Base-by-base conservation (phyloP, 1,139 yeast species). In the Groenewaldozyma auringiensis region DNA sequence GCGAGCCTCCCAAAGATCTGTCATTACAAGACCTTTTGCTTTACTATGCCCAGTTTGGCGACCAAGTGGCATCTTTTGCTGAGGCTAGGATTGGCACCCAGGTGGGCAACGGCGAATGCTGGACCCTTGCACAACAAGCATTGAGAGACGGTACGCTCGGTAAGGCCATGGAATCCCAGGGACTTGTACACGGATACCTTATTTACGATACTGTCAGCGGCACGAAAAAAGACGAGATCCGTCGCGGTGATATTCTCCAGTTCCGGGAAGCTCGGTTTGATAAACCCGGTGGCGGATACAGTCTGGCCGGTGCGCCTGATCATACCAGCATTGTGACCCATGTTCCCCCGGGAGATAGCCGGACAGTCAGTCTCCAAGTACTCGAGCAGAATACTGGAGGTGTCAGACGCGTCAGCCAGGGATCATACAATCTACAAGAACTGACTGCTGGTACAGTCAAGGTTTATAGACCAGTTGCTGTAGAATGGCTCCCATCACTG, bases 71-170 rank as follows among this genome's bases (percentile, higher is more conserved):
- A 2, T 62, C 71, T 20, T 82, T 86, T 85, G 70, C 78, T 54
- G 83, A 80, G 54, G 72, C 72, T 36, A 70, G 71, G 39, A 57
- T 66, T 41, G 83, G 83, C 1, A 68, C 69, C 41, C 70, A 69
- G 46, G 83, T 83, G 4, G 86, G 85, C 2, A 64, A 75, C 44
- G 92, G 92, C 8, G 89, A 83, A 58, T 83, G 92, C 63, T 83
- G 89, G 89, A 83, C 84, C 37, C 69, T 83, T 49, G 89, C 87
- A 1, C 72, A 73, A 44, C 78, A 78, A 45, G 86, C 87, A 0
- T 66, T 82, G 35, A 65, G 67, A 42, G 72, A 75, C 48, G 79
- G 81, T 0, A 77, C 83, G 53, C 81, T 81, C 0, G 78, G 75
- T 20, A 75, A 74, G 54, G 87, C 87, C 0, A 72, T 81, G 65